Evolutionary conservation across 352 stramenopile genomes (phyloP).

Genomic region (Phytopythium mirpurense): DNA sequence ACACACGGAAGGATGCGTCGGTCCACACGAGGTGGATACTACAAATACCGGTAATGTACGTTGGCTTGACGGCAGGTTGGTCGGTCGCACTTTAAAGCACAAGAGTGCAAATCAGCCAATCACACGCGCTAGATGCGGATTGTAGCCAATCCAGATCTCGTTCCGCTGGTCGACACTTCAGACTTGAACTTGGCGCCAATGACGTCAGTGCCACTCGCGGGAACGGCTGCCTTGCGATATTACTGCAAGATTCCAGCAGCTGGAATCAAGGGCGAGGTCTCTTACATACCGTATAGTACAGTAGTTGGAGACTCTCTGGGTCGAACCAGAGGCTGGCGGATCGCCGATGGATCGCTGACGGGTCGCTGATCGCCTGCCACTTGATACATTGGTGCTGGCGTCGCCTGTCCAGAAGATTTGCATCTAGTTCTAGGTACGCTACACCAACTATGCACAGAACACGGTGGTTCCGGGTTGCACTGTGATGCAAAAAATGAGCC

Average conservation of each 20-base stretch:
- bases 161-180: neutral
- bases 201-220: too few species aligned
- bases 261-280: too few species aligned
- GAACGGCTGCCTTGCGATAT: too few species aligned
- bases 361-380: neutral
- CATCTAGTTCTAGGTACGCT: neutral
- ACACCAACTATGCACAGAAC: neutral
- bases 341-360: neutral
- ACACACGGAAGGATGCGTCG: neutral
- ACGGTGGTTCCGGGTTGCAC: too few species aligned
- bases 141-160: neutral
- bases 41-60: too few species aligned
- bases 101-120: neutral
- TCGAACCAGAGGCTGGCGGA: neutral
- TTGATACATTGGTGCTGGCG: neutral
- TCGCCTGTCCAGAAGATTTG: neutral
- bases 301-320: too few species aligned
- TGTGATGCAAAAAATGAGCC: too few species aligned
- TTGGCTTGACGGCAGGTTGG: too few species aligned
- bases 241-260: too few species aligned
- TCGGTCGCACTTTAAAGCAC: too few species aligned
- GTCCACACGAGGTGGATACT: constrained; percentile 1
- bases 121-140: too few species aligned
- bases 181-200: constrained; percentile 1
- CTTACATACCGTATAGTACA: too few species aligned